Conservation (phyloP, 805 yeast genomes). For the Candida montana region DNA sequence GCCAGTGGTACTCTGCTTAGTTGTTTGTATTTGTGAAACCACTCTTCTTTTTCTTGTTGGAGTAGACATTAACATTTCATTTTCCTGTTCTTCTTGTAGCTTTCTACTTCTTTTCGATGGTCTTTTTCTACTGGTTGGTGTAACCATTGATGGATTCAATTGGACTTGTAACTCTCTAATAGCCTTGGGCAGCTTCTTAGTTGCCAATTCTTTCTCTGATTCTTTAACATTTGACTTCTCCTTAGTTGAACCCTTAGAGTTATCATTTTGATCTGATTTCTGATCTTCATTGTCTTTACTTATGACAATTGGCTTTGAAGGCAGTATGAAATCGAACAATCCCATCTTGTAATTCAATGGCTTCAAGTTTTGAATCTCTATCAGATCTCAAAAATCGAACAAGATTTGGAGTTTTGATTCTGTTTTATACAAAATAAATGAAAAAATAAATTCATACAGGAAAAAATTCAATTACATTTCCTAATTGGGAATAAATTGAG, state of each 20-base stretch:
- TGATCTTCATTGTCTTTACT: neutral
- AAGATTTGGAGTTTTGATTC: too few species aligned
- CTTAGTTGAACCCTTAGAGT: neutral
- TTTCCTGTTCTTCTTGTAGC: neutral
- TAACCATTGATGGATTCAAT: neutral
- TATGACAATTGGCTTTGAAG: neutral
- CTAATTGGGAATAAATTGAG: neutral
- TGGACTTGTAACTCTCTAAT: conserved; percentile 8
- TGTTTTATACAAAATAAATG: too few species aligned
- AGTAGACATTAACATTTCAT: neutral
- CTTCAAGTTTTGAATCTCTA: too few species aligned
- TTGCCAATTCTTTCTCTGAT: neutral
- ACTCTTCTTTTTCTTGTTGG: conserved; percentile 6
- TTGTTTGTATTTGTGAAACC: neutral
- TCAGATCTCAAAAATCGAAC: too few species aligned
- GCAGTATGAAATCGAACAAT: neutral
- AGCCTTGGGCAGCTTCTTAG: conserved; percentile 7
- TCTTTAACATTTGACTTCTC: neutral
- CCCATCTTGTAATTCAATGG: neutral
- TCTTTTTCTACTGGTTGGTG: conserved; percentile 1
- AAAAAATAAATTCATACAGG: too few species aligned
- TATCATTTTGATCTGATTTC: neutral
- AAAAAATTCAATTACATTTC: neutral
- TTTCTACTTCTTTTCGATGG: neutral
- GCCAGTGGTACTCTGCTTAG: neutral